These are phyloP conservation scores for Mortierella antarctica DNA, from an alignment of 192 early-diverging fungal genomes.

Conservation along the genomic window DNA sequence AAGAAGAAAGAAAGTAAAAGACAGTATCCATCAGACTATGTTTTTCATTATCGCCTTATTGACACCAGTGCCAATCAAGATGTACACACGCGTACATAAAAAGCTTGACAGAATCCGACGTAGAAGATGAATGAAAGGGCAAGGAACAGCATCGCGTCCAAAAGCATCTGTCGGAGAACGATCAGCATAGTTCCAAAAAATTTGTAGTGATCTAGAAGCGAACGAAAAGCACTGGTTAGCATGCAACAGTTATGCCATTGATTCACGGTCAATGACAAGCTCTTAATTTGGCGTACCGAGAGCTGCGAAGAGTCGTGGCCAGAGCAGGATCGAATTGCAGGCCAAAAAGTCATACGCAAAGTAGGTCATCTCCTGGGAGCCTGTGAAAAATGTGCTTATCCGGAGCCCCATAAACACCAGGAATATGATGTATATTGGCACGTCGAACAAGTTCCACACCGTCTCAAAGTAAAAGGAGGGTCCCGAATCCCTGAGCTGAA, in stretches of 20 bases:
- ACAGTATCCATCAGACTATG: background rate
- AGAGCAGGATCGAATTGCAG: constrained; percentile 54
- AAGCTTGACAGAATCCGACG: constrained; percentile 54
- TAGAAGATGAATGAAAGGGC: constrained; percentile 54
- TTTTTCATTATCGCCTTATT: background rate
- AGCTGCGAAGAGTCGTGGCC: constrained; percentile 56
- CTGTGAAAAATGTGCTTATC: constrained; percentile 33
- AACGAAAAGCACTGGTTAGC: background rate
- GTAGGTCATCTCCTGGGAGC: constrained; percentile 22
- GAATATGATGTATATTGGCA: constrained; percentile 52
- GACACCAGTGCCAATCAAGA: background rate
- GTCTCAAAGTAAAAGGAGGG: constrained; percentile 57
- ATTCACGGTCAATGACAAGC: background rate
- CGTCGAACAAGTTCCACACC: constrained; percentile 58
- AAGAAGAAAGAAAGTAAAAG: background rate
- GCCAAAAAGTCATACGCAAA: constrained; percentile 55
- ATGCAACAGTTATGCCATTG: background rate
- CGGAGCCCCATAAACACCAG: constrained; percentile 42
- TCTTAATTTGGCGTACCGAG: constrained; percentile 23
- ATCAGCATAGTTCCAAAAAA: constrained; percentile 60
- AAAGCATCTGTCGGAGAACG: constrained; percentile 55
- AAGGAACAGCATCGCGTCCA: constrained; percentile 54
- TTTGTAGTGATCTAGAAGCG: constrained; percentile 38
- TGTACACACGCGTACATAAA: constrained; percentile 25
- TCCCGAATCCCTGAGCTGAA: constrained; percentile 51